phyloP scores from a whole-genome alignment of 257 asterid genomes.

The Primulina tabacum region DNA sequence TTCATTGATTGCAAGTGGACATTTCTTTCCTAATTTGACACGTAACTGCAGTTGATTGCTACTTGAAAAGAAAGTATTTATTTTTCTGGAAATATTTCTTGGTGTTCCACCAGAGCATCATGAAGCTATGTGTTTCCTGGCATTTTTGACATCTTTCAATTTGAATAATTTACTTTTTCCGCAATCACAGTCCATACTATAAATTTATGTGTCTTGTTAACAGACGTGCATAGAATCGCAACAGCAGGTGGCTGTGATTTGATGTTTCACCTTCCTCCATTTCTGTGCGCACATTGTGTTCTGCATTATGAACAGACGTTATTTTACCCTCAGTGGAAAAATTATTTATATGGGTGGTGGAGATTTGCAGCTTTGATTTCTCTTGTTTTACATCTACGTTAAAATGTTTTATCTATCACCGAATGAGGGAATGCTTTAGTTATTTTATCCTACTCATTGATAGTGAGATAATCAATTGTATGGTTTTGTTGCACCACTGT shows the following conservation, averaged over 20 bases:
- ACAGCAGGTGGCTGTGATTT: slow-evolving; percentile 12
- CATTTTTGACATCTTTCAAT: neutral
- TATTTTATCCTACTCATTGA: neutral
- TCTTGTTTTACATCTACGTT: neutral
- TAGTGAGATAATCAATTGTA: neutral
- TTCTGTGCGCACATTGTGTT: neutral
- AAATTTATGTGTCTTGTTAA: neutral
- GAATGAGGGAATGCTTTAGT: neutral
- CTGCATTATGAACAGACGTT: no score
- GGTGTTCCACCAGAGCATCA: slow-evolving; percentile 7
- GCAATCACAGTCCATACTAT: neutral
- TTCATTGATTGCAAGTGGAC: slow-evolving; percentile 16
- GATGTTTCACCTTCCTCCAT: neutral
- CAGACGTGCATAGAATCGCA: neutral
- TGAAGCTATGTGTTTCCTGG: neutral
- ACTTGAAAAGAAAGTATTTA: neutral
- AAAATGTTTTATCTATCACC: neutral
- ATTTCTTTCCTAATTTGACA: slow-evolving; percentile 16
- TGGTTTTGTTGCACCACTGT: neutral
- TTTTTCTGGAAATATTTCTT: slow-evolving; percentile 12
- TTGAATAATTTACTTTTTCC: neutral
- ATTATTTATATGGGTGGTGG: neutral
- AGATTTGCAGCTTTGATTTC: neutral
- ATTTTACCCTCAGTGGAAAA: neutral
- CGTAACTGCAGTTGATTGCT: slow-evolving; percentile 16